Conservation (phyloP, 495 filamentous ascomycete genomes). For the Penicillium tannophilum region DNA sequence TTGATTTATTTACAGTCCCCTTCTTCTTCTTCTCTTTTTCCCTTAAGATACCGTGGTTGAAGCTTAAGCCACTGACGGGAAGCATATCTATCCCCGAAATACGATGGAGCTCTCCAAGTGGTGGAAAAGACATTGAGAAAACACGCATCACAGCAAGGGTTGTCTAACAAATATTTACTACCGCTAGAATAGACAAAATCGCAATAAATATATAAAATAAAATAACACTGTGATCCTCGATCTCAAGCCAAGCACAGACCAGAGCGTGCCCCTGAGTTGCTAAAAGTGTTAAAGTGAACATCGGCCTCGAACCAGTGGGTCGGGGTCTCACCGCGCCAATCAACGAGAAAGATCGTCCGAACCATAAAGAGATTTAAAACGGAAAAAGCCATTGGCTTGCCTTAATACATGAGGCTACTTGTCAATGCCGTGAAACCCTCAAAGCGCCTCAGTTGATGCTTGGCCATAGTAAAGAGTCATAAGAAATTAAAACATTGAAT, state of each 20-base stretch:
- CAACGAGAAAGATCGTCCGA: not conserved
- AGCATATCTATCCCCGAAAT: not conserved
- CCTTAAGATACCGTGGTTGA: not conserved
- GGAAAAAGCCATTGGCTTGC: not conserved
- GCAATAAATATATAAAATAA: not conserved
- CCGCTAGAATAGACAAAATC: not conserved
- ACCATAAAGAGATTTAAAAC: not conserved
- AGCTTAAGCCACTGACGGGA: not conserved
- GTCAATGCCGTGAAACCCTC: not conserved
- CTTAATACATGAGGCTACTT: not conserved
- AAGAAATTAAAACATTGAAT: slow-evolving; percentile 15
- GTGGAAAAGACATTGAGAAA: not conserved
- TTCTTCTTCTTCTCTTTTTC: not conserved
- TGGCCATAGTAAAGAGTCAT: slow-evolving; percentile 12
- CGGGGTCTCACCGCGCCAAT: slow-evolving; percentile 11
- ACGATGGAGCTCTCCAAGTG: not conserved
- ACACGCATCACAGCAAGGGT: not conserved
- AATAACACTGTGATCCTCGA: slow-evolving; percentile 1
- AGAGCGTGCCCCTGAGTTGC: slow-evolving; percentile 29
- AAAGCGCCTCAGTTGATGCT: not conserved
- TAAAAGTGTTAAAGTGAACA: slow-evolving; percentile 9
- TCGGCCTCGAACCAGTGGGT: slow-evolving; percentile 27
- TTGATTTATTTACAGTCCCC: not conserved
- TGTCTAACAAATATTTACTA: not conserved
- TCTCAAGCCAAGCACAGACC: slow-evolving; percentile 26